phyloP scores from a whole-genome alignment of 2,329 filamentous ascomycete species.

The Escovopsis sp. region DNA sequence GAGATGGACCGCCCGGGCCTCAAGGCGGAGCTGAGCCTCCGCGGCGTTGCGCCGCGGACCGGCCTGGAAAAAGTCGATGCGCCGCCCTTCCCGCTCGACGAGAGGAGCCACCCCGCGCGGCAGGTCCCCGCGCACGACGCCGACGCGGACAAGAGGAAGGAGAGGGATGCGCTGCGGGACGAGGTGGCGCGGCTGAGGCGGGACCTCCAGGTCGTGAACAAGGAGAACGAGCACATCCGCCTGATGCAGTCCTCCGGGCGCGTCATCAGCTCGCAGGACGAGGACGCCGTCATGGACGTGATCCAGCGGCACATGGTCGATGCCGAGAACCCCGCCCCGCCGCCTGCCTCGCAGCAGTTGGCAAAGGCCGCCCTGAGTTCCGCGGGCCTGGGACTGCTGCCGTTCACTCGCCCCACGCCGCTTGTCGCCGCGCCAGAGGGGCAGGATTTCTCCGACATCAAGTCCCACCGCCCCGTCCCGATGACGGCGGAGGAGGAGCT shows the following conservation, averaged over 20 bases:
- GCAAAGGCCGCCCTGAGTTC: slow-evolving; percentile 36
- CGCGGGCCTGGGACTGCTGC: slow-evolving; percentile 29
- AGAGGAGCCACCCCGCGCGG: slow-evolving; percentile 23
- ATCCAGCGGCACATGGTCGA: slow-evolving; percentile 26
- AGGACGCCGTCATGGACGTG: slow-evolving; percentile 25
- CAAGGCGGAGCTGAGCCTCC: neutral
- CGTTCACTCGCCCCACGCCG: slow-evolving; percentile 28
- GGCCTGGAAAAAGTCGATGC: neutral
- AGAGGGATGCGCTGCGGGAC: slow-evolving; percentile 36
- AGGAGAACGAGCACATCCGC: slow-evolving; percentile 43
- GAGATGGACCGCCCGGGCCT: slow-evolving; percentile 16
- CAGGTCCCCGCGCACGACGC: slow-evolving; percentile 26
- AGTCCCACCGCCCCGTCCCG: slow-evolving; percentile 49
- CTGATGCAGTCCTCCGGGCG: slow-evolving; percentile 26
- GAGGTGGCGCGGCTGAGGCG: slow-evolving; percentile 42
- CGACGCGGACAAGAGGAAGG: slow-evolving; percentile 33
- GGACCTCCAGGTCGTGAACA: slow-evolving; percentile 41
- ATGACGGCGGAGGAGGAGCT: slow-evolving; percentile 50
- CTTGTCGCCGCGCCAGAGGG: slow-evolving; percentile 12
- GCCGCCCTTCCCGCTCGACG: slow-evolving; percentile 3
- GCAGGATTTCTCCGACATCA: slow-evolving; percentile 25
- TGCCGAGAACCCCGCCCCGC: slow-evolving; percentile 15
- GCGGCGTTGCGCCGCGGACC: neutral
- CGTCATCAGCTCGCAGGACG: slow-evolving; percentile 18
- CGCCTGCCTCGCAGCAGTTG: slow-evolving; percentile 23